Evolutionary conservation across 2,329 filamentous ascomycete species (phyloP).

Genomic region (Orbilia quercus): DNA sequence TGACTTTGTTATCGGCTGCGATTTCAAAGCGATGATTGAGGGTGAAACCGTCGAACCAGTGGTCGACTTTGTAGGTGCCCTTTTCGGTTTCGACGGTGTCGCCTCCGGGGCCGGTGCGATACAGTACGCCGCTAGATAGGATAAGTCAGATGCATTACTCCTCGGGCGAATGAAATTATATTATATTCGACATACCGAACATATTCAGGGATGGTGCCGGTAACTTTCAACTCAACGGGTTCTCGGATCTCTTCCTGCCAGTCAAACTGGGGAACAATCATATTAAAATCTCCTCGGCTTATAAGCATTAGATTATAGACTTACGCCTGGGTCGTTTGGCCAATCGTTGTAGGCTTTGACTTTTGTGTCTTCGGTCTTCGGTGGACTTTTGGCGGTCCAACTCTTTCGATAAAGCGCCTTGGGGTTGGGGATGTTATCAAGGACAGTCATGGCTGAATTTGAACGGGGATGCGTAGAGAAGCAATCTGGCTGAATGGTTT

Average conservation of each 20-base stretch:
- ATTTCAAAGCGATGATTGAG: conserved; percentile 80
- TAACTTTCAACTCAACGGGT: conserved; percentile 73
- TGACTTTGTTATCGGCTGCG: conserved; percentile 65
- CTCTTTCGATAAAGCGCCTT: conserved; percentile 46
- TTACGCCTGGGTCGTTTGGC: conserved; percentile 54
- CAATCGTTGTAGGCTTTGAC: conserved; percentile 46
- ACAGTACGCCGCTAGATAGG: conserved; percentile 74
- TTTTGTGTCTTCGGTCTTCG: conserved; percentile 29
- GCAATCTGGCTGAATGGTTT: conserved; percentile 20
- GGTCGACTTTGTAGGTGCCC: conserved; percentile 72
- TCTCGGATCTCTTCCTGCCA: conserved; percentile 73
- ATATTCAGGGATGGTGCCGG: conserved; percentile 76
- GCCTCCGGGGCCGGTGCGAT: conserved; percentile 78
- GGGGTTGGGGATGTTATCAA: conserved; percentile 31
- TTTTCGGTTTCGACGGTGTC: conserved; percentile 72
- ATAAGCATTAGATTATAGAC: background rate
- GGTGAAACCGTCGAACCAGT: conserved; percentile 85
- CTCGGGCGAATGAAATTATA: background rate
- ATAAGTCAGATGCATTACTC: conserved; percentile 14
- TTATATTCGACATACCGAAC: conserved; percentile 60
- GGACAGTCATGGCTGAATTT: conserved; percentile 31
- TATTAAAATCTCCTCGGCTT: background rate
- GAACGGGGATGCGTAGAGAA: background rate
- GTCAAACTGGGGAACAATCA: conserved; percentile 70
- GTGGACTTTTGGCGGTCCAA: conserved; percentile 22